Percentiles rank a stretch among this genome's conserved stretches.
phyloP scores from a whole-genome alignment of 1,139 yeast genomes.

The Suhomyces guaymorum region DNA sequence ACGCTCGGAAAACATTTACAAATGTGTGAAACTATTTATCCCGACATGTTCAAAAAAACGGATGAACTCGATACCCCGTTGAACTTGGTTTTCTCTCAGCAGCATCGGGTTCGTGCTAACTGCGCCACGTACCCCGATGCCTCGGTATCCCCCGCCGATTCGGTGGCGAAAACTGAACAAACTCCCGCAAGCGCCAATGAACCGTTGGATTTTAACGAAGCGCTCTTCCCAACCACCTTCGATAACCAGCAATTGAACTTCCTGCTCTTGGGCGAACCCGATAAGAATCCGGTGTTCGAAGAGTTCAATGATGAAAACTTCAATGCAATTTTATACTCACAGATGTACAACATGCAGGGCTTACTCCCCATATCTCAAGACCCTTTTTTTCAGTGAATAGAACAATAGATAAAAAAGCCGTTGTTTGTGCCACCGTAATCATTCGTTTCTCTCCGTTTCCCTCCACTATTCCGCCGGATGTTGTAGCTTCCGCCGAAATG shows the following conservation, averaged over 20 bases:
- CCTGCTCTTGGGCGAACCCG: not conserved
- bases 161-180: not conserved
- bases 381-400: no score
- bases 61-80: conserved; percentile 7
- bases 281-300: conserved; percentile 4
- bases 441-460: no score
- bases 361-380: not conserved
- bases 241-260: not conserved
- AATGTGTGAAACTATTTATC: conserved; percentile 20
- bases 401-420: no score
- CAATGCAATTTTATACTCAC: conserved; percentile 16
- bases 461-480: no score
- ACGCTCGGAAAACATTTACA: conserved; percentile 22
- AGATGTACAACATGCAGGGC: conserved; percentile 18
- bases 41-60: conserved; percentile 21
- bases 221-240: no score
- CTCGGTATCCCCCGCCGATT: not conserved
- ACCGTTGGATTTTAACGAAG: no score
- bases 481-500: no score
- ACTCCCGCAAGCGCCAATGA: no score
- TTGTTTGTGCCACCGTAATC: no score
- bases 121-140: not conserved
- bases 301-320: conserved; percentile 15
- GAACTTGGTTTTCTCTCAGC: conserved; percentile 5
- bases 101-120: no score